Evolutionary conservation across 108 stramenopile species (phyloP), one percentile per base, ranked within the genome.

Genomic region (Cyclotella sp.): DNA sequence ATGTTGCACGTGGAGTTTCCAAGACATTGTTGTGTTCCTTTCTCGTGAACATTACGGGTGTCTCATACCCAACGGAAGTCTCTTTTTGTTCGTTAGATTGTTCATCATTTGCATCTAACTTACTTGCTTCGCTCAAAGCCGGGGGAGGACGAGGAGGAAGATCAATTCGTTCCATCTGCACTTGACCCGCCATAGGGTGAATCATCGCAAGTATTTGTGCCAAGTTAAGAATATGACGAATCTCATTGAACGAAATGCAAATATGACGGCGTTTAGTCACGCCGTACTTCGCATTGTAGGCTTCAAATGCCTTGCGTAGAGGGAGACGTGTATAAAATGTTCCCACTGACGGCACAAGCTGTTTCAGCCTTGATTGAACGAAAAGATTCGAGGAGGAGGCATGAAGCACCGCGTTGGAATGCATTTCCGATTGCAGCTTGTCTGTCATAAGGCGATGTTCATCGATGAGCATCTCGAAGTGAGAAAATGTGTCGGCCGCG

Each of bases 231-330:
- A 96, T 96, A 57, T 97, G 95, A 10, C 97, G 91, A 55, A 95
- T 90, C 75, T 97, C 97, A 83, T 97, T 95, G 76, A 97, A 97
- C 21, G 88, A 89, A 64, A 95, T 93, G 27, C 88, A 87, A 47
- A 97, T 89, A 60, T 92, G 90, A 60, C 91, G 77, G 30, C 97
- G 86, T 60, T 88, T 85, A 16, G 91, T 93, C 44, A 97, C 70
- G 15, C 78, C 77, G 64, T 96, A 93, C 58, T 95, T 95, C 8
- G 82, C 86, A 72, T 97, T 95, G 80, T 96, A 97, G 0, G 81
- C 81, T 47, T 84, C 75, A 69, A 94, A 97, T 16, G 97, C 97
- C 26, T 83, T 70, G 19, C 89, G 84, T 0, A 97, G 80, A 13
- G 95, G 97, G 15, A 97, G 79, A 14, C 64, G 76, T 0, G 97